Evolutionary conservation across 305 asterid genomes (phyloP).

Genomic region (Fraxinus ornus): DNA sequence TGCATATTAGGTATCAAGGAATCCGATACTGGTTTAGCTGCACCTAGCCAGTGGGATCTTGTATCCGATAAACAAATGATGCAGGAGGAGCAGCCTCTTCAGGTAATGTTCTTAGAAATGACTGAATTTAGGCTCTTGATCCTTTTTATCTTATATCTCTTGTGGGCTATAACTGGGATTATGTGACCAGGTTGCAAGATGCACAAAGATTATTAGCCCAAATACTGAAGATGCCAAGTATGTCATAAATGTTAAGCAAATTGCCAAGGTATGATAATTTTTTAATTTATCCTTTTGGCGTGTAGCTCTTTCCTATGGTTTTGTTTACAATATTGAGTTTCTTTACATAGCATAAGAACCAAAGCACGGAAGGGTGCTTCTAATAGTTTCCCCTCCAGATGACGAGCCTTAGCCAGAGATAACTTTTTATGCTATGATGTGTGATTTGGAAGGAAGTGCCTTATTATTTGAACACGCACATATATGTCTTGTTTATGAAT

Average conservation of each 20-base stretch:
- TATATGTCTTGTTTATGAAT: neutral
- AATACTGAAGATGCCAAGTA: too few relatives aligned
- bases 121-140: neutral
- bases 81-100: conserved; percentile 53
- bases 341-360: neutral
- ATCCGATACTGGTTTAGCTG: too few relatives aligned
- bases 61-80: too few relatives aligned
- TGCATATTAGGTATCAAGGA: conserved; percentile 1
- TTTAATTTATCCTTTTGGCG: neutral
- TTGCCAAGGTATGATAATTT: conserved; percentile 48
- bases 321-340: conserved; percentile 5
- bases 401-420: neutral
- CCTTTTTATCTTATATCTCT: neutral
- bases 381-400: neutral
- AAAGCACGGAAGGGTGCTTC: neutral
- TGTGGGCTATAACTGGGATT: conserved; percentile 5
- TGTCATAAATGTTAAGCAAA: too few relatives aligned
- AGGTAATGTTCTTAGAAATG: conserved; percentile 36
- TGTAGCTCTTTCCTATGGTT: conserved; percentile 11
- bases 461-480: neutral
- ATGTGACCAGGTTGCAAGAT: conserved; percentile 66
- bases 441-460: neutral
- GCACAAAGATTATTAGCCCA: too few relatives aligned
- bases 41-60: too few relatives aligned
- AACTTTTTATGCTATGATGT: neutral